Evolutionary conservation across 202 grass and related monocot genomes (phyloP).

Genomic region (Eragrostis tef): DNA sequence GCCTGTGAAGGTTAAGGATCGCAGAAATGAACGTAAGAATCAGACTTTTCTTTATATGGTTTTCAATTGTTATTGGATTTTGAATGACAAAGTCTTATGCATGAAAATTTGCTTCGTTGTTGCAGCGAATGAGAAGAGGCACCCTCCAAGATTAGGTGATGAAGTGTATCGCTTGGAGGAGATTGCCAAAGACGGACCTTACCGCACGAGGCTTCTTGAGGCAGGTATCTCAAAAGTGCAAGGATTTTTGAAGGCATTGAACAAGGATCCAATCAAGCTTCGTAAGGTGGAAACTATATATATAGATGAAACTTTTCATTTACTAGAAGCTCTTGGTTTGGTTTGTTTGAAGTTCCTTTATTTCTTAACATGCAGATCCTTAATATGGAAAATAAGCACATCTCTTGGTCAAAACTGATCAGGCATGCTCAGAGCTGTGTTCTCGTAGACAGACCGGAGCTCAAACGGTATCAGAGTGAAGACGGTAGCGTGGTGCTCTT

Average conservation of each 20-base stretch:
- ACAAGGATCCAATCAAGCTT: conserved; percentile 19
- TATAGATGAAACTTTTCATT: too few species aligned
- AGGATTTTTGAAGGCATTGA: conserved; percentile 49
- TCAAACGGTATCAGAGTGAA: neutral
- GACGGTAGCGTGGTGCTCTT: neutral
- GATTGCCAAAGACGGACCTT: conserved; percentile 55
- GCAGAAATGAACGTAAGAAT: conserved; percentile 26
- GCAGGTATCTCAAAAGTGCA: conserved; percentile 41
- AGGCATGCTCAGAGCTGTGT: conserved; percentile 19
- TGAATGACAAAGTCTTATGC: too few species aligned
- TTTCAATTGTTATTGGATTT: neutral
- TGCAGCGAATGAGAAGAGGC: conserved; percentile 50
- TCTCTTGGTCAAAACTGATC: conserved; percentile 26
- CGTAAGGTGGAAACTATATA: neutral
- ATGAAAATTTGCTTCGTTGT: neutral
- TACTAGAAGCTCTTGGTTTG: too few species aligned
- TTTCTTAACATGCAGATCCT: conserved; percentile 23
- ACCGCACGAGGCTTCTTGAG: conserved; percentile 39
- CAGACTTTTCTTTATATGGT: neutral
- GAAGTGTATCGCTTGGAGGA: conserved; percentile 52
- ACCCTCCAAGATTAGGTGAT: conserved; percentile 44
- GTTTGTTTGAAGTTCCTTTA: neutral
- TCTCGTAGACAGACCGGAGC: neutral
- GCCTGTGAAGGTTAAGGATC: conserved; percentile 20
- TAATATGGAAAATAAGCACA: neutral